Base-by-base conservation (phyloP, 768 basidiomycete species). In the Amanita polypyramis region DNA sequence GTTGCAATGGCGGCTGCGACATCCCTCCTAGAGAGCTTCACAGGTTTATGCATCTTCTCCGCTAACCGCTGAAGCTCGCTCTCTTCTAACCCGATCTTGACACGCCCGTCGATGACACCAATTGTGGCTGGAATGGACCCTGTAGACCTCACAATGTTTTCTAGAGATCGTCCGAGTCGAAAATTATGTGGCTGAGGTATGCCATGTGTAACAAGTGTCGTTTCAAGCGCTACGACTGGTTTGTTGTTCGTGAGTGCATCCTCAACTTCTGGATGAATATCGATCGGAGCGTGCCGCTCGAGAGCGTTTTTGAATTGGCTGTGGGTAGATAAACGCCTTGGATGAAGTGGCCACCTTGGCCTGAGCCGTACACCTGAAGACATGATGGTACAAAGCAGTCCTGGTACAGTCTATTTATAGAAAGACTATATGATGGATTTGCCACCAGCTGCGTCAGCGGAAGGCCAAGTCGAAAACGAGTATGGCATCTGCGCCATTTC, bases 91-190 rank as follows among this genome's bases (percentile, higher is more conserved):
- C 96, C 96, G 52, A 98, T 80, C 65, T 93, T 91, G 58, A 96
- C 74, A 15, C 82, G 76, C 9, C 95, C 95, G 14, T 69, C 71
- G 23, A 98, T 68, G 38, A 99, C 62, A 11, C 83, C 93, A 52
- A 98, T 86, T 1, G 93, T 97, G 1, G 95, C 94, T 5, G 96
- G 96, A 19, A 85, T 68, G n/a, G 82, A 79, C 3, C 86, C 85
- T 27, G 77, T 76, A 2, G 74, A 72, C 51, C 91, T 73, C 25
- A 95, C 82, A 42, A 85, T 82, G 5, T 58, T 60, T 62, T 92
- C 90, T 15, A 95, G 70, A 5, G 80, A 80, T 27, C 67, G 65
- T 0, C 90, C 82, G 19, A 85, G 80, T 21, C 81, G 70, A 5
- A 84, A 61, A 58, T 91, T 94, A 32, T 72, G 70, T 0, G 92